Conservation (phyloP, 345 rosid genomes). For the Triadica sebifera region DNA sequence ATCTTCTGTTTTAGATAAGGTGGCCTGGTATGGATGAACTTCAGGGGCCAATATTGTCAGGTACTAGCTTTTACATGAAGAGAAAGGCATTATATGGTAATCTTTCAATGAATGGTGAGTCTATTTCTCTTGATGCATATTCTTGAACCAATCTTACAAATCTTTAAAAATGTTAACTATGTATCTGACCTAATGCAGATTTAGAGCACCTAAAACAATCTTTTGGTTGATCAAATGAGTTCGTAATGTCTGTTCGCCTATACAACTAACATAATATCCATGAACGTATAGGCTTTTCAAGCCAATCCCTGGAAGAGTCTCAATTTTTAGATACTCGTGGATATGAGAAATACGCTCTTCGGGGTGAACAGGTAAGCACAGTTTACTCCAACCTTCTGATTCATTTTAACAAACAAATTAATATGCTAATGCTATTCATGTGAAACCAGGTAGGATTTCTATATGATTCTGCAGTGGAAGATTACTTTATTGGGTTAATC, state of each 20-base stretch:
- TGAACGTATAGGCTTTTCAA: not conserved
- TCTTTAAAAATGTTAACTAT: too few relatives aligned
- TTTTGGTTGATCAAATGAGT: slow-evolving; percentile 19
- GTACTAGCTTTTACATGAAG: slow-evolving; percentile 47
- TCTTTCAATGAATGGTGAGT: slow-evolving; percentile 6
- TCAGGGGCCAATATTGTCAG: slow-evolving; percentile 37
- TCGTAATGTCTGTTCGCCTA: slow-evolving; percentile 4
- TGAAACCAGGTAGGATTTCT: slow-evolving; percentile 28
- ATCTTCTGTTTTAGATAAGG: slow-evolving; percentile 1
- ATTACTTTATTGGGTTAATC: slow-evolving; percentile 28
- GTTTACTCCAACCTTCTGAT: slow-evolving; percentile 18
- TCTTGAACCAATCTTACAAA: too few relatives aligned
- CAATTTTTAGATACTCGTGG: slow-evolving; percentile 10
- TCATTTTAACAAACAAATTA: not conserved
- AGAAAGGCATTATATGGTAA: slow-evolving; percentile 27
- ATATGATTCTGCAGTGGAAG: slow-evolving; percentile 26
- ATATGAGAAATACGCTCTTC: slow-evolving; percentile 15
- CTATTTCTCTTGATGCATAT: too few relatives aligned
- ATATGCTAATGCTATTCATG: not conserved
- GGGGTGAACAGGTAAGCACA: slow-evolving; percentile 23
- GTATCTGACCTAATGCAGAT: slow-evolving; percentile 5
- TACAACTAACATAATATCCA: not conserved
- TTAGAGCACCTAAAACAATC: slow-evolving; percentile 4
- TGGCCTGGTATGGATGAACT: slow-evolving; percentile 29
- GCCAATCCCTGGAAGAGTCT: slow-evolving; percentile 9